Evolutionary conservation across 352 stramenopile genomes (phyloP).

Genomic region (Globisporangium lucens): DNA sequence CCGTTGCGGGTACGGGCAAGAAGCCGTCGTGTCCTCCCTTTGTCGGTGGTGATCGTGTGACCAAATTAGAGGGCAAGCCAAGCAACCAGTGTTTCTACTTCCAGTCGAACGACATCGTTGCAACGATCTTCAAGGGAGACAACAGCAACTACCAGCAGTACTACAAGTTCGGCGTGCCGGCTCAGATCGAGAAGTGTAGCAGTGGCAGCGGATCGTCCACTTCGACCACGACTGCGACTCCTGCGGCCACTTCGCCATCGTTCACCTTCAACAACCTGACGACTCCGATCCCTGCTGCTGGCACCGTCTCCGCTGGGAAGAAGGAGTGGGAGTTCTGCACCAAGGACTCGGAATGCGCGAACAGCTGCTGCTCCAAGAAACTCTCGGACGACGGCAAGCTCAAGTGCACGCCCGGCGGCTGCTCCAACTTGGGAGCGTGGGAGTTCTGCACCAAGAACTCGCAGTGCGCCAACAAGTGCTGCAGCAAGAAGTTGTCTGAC

Average conservation of each 20-base stretch:
- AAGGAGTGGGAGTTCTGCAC: conserved; percentile 17
- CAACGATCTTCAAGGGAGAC: conserved; percentile 34
- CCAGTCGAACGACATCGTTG: conserved; percentile 39
- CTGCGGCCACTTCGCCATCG: too few species aligned
- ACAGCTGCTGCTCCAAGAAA: conserved; percentile 19
- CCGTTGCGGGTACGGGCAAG: conserved; percentile 23
- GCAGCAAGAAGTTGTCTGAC: conserved; percentile 8
- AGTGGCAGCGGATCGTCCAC: too few species aligned
- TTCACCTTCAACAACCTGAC: too few species aligned
- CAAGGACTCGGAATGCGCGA: conserved; percentile 6
- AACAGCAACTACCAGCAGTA: conserved; percentile 28
- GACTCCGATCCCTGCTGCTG: too few species aligned
- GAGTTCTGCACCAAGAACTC: conserved; percentile 7
- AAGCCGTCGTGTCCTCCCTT: conserved; percentile 38
- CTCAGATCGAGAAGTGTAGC: too few species aligned
- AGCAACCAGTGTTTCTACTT: conserved; percentile 58
- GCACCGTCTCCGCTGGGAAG: too few species aligned
- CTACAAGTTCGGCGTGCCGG: conserved; percentile 48
- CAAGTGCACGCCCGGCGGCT: conserved; percentile 21
- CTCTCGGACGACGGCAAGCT: conserved; percentile 23
- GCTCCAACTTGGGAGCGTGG: conserved; percentile 12
- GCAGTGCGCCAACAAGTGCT: conserved; percentile 18
- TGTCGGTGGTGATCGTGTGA: too few species aligned
- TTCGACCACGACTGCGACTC: too few species aligned
- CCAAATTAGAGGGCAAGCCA: conserved; percentile 31